These are phyloP conservation scores for Saccharomycopsis synnaedendra DNA, from an alignment of 805 yeast species.

Conservation along the genomic window DNA sequence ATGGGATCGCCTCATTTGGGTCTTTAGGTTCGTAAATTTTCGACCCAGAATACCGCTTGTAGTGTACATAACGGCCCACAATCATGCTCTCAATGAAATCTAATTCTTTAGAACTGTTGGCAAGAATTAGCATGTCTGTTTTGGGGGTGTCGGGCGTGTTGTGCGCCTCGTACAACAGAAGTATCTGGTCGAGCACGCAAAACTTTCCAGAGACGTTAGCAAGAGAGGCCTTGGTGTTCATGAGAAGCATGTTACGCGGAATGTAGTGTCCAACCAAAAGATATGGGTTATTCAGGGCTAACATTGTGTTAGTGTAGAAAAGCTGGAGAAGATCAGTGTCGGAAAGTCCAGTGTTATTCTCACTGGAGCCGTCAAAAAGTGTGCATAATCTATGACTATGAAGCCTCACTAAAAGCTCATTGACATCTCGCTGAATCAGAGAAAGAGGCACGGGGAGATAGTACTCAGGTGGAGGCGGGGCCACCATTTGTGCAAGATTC, in stretches of 20 bases:
- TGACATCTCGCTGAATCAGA: slow-evolving; percentile 7
- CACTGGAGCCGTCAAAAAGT: background rate
- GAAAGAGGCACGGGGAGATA: slow-evolving; percentile 9
- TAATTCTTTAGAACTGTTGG: slow-evolving; percentile 53
- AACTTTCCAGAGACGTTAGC: slow-evolving; percentile 50
- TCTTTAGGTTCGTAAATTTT: slow-evolving; percentile 35
- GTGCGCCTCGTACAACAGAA: slow-evolving; percentile 26
- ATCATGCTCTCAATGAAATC: slow-evolving; percentile 71
- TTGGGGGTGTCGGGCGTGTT: slow-evolving; percentile 19
- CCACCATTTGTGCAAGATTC: background rate
- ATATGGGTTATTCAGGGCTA: slow-evolving; percentile 47
- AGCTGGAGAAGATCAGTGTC: slow-evolving; percentile 6
- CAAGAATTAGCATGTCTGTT: slow-evolving; percentile 35
- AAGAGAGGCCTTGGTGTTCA: slow-evolving; percentile 51
- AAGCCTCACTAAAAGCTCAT: slow-evolving; percentile 10
- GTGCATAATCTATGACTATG: slow-evolving; percentile 8
- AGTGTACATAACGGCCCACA: slow-evolving; percentile 58
- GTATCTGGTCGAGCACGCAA: slow-evolving; percentile 37
- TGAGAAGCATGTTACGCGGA: slow-evolving; percentile 54
- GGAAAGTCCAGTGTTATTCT: background rate
- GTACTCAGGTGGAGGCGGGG: background rate
- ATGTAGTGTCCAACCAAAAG: slow-evolving; percentile 67
- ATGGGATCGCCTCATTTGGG: background rate
- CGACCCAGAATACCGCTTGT: slow-evolving; percentile 57
- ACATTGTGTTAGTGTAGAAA: slow-evolving; percentile 6